Base-by-base conservation (phyloP, 495 filamentous ascomycete species). In the Penicillium bovifimosum region DNA sequence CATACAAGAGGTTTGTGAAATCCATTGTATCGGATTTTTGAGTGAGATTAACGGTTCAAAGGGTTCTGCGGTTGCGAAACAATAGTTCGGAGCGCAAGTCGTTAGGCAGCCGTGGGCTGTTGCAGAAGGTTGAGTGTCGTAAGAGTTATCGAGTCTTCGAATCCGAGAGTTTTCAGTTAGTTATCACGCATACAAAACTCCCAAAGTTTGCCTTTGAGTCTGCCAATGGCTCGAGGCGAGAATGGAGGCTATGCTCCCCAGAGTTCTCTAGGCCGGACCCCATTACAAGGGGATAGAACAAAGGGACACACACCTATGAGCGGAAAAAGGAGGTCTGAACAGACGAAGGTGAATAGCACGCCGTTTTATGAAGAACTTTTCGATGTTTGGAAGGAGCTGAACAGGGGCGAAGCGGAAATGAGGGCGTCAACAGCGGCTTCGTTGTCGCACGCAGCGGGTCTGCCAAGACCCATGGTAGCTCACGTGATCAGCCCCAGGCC, bases 1-100 rank as follows among this genome's bases (percentile, higher is more conserved):
- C 78, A 61, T 74, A 81, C 78, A 81, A 80, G 61, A 81, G 79
- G 63, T 81, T 79, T 26, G 77, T 79, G 66, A 78, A 73, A 59
- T 81, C 78, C 78, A 81, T 80, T 60, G 53, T 68, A 60, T 47
- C 41, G 43, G 33, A 29, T 55, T 41, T 34, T 17, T 31, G 44
- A 41, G 7, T 18, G 20, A 26, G 28, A 32, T 26, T 34, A 11
- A 29, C 1, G 11, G 2, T 44, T 56, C 20, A 24, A 17, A 34
- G 53, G 31, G 43, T 55, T 44, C 49, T 41, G 43, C 43, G 55
- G 47, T 54, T 42, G 16, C 24, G 7, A 41, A 27, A 43, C 34
- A 36, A 46, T 36, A 16, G 35, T 43, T 14, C 50, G 39, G 31
- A 41, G 18, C 33, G 27, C 33, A 42, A 47, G 52, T 49, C 40